Evolutionary conservation across 2,329 filamentous ascomycete genomes (phyloP), one percentile per base, ranked within the genome.

Genomic region (Sphaerulina populicola): DNA sequence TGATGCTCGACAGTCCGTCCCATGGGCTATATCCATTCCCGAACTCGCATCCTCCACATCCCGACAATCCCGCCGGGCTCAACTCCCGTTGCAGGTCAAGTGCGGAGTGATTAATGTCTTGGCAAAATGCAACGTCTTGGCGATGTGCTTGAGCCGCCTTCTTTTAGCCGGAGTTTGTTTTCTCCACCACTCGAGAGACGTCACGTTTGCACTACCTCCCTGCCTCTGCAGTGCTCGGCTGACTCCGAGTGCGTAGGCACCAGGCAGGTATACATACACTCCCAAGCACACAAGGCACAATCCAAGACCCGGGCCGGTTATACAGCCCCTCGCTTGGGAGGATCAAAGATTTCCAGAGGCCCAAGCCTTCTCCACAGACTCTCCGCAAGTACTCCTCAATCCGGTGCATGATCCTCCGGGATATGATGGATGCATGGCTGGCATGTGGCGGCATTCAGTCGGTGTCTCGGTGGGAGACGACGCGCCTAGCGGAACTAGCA

Each of bases 361-460:
- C 10, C 21, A 12, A 6, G n/a, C 29, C 12, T 9, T 15, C 15
- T 14, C 29, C 38, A 27, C 27, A 18, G 11, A 2, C 4, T 29
- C 46, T 43, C 39, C 46, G 31, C 46, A 35, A 36, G 21, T 23
- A 15, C 46, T 49, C 46, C 39, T 49, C 46, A 30, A 36, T 31
- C 37, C 30, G 38, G 29, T 37, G 46, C 30, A 37, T 18, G 46
- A 49, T 27, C 23, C 23, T 27, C 23, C 23, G 18, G 18, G 18
- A 18, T n/a, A n/a, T n/a, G n/a, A n/a, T n/a, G n/a, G 18, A 27
- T 49, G 46, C 38, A 38, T 30, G 38, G n/a, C 46, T 43, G 39
- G 46, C 46, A 49, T 49, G 31, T 23, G 38, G 31, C 46, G 46
- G 46, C 39, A 43, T 36, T 36, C 42, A 38, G 39, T 36, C 46